Evolutionary conservation across 1,284 basidiomycete genomes (phyloP), one percentile per base, ranked within the genome.

Genomic region (Malassezia globosa): DNA sequence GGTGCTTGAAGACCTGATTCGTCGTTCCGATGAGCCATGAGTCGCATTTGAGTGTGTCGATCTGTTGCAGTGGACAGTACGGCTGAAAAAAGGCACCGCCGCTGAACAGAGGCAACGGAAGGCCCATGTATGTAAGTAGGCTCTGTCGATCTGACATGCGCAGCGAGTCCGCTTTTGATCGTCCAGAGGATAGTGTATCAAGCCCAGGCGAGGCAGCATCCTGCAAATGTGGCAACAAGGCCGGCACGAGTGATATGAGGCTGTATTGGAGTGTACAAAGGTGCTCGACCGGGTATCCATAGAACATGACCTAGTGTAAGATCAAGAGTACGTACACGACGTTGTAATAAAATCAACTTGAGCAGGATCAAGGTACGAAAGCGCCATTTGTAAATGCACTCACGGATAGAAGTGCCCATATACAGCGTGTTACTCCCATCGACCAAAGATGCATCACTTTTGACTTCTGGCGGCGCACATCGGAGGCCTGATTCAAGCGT

Each of bases 201-300:
- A 49, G 43, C 36, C 86, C 83, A 6, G 96, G 77, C 1, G 81
- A 79, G 0, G 94, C 92, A 47, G 83, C 85, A 65, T 97, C 92
- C 46, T 88, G 83, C 33, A 97, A 76, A 7, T 81, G 82, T 72
- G 94, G 84, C 22, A 97, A 75, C 4, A 97, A 78, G 87, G 54
- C 51, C 39, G 37, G 71, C 55, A 73, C 60, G 11, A 75, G 63
- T 1, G 72, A 73, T 23, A 75, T 79, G 22, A 97, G 78, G 1
- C 87, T 92, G 72, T 99, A 99, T 72, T 99, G 94, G 64, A 88
- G 94, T 22, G 89, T 95, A 75, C 92, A 96, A 25, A 99, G 76
- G 50, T 83, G 81, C 73, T 99, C 94, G 0, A 97, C 92, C 0
- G 92, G 92, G 66, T 95, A 89, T 7, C 92, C 92, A 62, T 82